Base-by-base conservation (phyloP, 2,329 filamentous ascomycete genomes). In the Paecilomyces niveus region DNA sequence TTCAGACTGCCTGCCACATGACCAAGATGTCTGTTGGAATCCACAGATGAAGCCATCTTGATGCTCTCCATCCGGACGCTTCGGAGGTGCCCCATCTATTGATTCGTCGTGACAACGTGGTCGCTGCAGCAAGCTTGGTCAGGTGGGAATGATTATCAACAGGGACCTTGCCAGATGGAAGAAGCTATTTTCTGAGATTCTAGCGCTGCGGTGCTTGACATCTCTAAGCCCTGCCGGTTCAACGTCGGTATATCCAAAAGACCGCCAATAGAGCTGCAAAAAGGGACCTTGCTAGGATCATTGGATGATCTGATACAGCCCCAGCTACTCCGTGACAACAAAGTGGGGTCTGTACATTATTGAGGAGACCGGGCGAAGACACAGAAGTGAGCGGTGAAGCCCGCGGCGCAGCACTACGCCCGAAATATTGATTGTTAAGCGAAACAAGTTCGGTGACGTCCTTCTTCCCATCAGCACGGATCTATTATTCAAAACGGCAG, bases 1-100 rank as follows among this genome's bases (percentile, higher is more conserved):
- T 54, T 45, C 21, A 52, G 50, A 52, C 10, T 29, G 15, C 21
- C 22, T 29, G 21, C 50, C 50, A 29, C 50, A 24, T 52, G 50
- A 52, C 50, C 22, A 29, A 13, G 10, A 52, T 52, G 22, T 21
- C 13, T 24, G 22, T 52, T 22, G 21, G 8, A 29, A n/a, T 15
- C n/a, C 13, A 24, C 15, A 6, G 18, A 29, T 3, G 63, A 68
- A 68, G 69, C 71, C 68, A 72, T 62, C 61, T 63, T 60, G 54
- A 54, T 55, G 54, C 65, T 57, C 58, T 61, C 70, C 70, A 72
- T 66, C 72, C 71, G 70, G 71, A 71, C 61, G 61, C 61, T 61
- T 66, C 68, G 70, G 71, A 72, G 64, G 55, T 52, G 10, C 22
- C 26, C 15, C 8, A 21, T 52, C 13, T 52, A 21, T 26, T 52